Base-by-base conservation (phyloP, 177 flowering plant species). In the Vitis hybrid region DNA sequence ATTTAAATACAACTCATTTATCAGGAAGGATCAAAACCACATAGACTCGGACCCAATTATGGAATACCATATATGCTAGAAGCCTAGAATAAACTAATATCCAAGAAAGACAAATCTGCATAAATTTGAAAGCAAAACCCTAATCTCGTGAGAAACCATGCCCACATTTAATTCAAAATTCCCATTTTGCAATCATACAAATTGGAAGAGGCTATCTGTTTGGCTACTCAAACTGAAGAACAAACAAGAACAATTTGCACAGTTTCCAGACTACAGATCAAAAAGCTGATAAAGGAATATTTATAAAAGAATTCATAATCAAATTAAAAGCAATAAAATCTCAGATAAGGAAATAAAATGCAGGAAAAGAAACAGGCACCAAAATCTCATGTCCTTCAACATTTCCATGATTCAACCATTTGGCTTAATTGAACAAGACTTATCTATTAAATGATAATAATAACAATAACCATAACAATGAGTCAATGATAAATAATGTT, bases 121-220 rank as follows among this genome's bases (percentile, higher is more conserved):
- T 52, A 32, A 59, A 65, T 18, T 11, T 61, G 19, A 46, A 3
- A 46, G 6, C 27, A 35, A 70, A 50, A n/a, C 64, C 66, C 62
- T 58, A 58, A 64, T 66, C 57, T 46, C 27, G 16, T 27, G 35
- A 60, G 9, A 54, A 52, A 49, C 56, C 52, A 52, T 67, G 54
- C 70, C 66, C 21, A 54, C 4, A 72, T 35, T 32, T 18, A 64
- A 40, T 18, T n/a, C 11, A 64, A 56, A 27, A 56, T 24, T 13
- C 32, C 3, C 7, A 11, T 11, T 6, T 48, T 4, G 27, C 10
- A 10, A 19, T 19, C 14, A n/a, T 12, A 12, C 67, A 19, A 64
- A 64, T 19, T 27, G 13, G 35, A 64, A 64, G n/a, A 62, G 24
- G 11, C 19, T 40, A 52, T 27, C 5, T 50, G 16, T 8, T 19